phyloP scores from a whole-genome alignment of 202 grass and related monocot species.

The Musa balbisiana region DNA sequence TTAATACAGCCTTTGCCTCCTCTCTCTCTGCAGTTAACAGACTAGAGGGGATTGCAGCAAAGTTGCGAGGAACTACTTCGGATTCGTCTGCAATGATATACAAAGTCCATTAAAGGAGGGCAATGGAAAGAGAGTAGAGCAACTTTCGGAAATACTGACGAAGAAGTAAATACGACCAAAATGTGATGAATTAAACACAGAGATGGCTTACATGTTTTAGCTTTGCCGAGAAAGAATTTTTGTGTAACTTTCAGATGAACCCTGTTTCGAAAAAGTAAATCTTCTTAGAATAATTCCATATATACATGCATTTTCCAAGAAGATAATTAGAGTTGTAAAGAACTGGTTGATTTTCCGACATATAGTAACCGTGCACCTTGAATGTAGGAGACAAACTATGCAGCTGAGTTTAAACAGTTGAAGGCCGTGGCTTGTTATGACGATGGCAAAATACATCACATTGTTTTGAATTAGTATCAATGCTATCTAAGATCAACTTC shows the following conservation, averaged over 20 bases:
- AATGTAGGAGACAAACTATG: too few relatives aligned
- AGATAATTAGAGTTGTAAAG: neutral
- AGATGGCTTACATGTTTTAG: conserved; percentile 49
- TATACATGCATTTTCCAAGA: neutral
- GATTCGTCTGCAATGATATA: conserved; percentile 45
- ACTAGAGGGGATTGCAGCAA: conserved; percentile 41
- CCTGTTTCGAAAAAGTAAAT: conserved; percentile 28
- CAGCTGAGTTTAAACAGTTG: too few relatives aligned
- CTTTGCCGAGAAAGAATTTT: conserved; percentile 39
- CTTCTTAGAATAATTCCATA: neutral
- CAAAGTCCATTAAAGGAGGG: conserved; percentile 4
- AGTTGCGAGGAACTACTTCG: conserved; percentile 25
- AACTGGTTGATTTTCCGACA: neutral
- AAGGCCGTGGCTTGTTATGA: too few relatives aligned
- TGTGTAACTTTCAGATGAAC: conserved; percentile 35
- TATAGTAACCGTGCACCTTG: too few relatives aligned
- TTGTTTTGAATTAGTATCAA: too few relatives aligned
- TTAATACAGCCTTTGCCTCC: conserved; percentile 88
- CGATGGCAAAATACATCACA: too few relatives aligned
- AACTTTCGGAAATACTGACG: neutral
- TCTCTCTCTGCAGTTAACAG: conserved; percentile 75
- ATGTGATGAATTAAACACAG: conserved; percentile 8
- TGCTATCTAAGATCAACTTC: too few relatives aligned
- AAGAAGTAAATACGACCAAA: neutral
- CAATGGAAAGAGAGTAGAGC: conserved; percentile 3